A percentile compares a stretch with the other conserved stretches of the same genome.
phyloP scores from a whole-genome alignment of 192 early-diverging fungal genomes.

The Rhizophagus clarus region DNA sequence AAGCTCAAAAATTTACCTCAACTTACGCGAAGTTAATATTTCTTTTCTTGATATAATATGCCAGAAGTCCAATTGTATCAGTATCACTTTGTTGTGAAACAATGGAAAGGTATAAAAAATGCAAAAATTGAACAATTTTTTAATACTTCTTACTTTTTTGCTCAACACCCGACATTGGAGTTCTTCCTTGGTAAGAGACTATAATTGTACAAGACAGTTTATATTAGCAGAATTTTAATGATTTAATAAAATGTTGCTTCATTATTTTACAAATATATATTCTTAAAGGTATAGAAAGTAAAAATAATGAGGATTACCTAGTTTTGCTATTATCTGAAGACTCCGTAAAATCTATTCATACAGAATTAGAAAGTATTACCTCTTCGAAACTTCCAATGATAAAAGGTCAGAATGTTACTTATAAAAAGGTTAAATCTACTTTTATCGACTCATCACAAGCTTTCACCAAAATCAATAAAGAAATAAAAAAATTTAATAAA shows the following conservation, averaged over 20 bases:
- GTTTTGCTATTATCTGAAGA: constrained; percentile 25
- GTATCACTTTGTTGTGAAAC: background rate
- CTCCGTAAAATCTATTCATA: background rate
- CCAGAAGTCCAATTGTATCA: background rate
- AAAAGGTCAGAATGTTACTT: background rate
- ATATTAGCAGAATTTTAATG: too few relatives aligned
- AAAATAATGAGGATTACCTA: background rate
- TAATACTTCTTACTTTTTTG: background rate
- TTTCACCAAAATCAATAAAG: constrained; percentile 13
- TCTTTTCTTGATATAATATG: background rate
- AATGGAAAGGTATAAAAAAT: background rate
- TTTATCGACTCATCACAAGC: background rate
- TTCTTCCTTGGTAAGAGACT: constrained; percentile 17
- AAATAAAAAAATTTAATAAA: constrained; percentile 12
- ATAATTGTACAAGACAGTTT: background rate
- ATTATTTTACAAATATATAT: background rate
- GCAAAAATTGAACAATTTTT: constrained; percentile 7
- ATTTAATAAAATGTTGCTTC: background rate
- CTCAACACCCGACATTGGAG: background rate
- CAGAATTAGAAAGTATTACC: background rate
- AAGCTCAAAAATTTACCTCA: background rate
- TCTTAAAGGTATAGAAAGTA: background rate
- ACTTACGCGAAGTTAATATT: background rate
- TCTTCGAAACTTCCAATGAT: background rate
- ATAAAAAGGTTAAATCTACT: background rate